Evolutionary conservation across 2,329 filamentous ascomycete species (phyloP), one percentile per base, ranked within the genome.

Genomic region (Ophiostoma sp.): DNA sequence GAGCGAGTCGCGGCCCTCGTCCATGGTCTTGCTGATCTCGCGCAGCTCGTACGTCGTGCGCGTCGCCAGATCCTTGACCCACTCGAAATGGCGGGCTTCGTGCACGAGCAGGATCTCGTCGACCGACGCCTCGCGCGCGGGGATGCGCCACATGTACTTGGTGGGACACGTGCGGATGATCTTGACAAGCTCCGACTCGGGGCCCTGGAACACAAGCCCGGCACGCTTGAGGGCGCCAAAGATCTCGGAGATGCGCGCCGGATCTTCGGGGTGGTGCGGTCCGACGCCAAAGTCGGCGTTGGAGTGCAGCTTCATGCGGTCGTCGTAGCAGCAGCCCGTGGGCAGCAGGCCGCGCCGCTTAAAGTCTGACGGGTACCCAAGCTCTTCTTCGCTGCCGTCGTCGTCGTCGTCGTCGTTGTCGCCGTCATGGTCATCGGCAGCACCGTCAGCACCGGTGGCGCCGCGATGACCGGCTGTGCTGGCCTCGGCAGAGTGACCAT

Each of bases 301-400:
- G 69, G 93, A 91, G 78, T 99, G 95, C 72, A 96, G 90, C 72
- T 95, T 93, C 95, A 99, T 99, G 41, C 94, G 88, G 71, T 92
- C 89, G 80, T 99, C 95, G 77, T 98, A 99, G 74, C 92, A 94
- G 72, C 90, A 88, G 3, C 92, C 92, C 0, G 91, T 94, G 0
- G 90, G 87, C 1, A 92, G 82, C 35, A 87, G 79, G 1, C 83
- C 83, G 52, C 80, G 82, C 70, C 80, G 80, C 17, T 77, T 78
- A 68, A 83, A 74, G 68, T 80, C 73, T 7, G 73, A 72, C 1
- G 75, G 76, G 23, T 76, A 78, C 70, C 80, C 74, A 13, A 73
- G 68, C 1, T 74, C 67, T 7, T n/a, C 15, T 10, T 36, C 31
- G 31, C 44, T 41, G n/a, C 76, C 78, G 70, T 80, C 73, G 20